These are phyloP conservation scores for Zygosaccharomyces bisporus DNA, from an alignment of 805 yeast species.

Conservation along the genomic window DNA sequence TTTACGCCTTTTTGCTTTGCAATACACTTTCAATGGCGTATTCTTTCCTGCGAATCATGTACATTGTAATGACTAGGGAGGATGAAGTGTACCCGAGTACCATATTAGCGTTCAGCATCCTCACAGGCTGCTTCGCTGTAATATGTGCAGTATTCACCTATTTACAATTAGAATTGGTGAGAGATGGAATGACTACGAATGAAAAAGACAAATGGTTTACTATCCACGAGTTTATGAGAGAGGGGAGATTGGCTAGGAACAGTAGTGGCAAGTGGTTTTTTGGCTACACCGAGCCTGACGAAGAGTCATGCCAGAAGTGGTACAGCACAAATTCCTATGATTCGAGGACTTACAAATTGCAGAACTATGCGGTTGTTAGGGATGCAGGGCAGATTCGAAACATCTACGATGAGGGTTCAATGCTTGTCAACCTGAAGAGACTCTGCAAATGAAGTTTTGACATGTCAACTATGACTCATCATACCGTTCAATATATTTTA, in stretches of 20 bases:
- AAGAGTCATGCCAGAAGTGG: constrained; percentile 10
- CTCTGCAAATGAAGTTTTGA: constrained; percentile 16
- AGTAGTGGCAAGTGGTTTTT: constrained; percentile 19
- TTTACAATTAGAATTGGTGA: constrained; percentile 48
- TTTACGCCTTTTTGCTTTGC: constrained; percentile 49
- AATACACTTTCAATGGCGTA: constrained; percentile 46
- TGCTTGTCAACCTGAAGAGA: constrained; percentile 26
- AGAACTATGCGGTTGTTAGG: constrained; percentile 12
- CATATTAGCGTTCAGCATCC: constrained; percentile 39
- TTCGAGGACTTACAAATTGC: constrained; percentile 16
- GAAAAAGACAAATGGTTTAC: constrained; percentile 71
- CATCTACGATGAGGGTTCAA: constrained; percentile 32
- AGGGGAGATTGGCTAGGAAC: constrained; percentile 36
- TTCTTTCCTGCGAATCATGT: constrained; percentile 37
- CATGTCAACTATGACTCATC: background rate
- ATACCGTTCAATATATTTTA: no score
- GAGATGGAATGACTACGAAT: constrained; percentile 70
- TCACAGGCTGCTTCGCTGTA: constrained; percentile 44
- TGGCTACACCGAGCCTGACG: background rate
- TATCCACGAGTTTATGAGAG: constrained; percentile 48
- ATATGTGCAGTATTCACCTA: constrained; percentile 44
- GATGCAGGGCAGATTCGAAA: constrained; percentile 26
- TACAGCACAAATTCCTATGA: constrained; percentile 35
- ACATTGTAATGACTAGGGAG: constrained; percentile 8
- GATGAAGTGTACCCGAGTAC: constrained; percentile 18